Evolutionary conservation across 2,329 filamentous ascomycete species (phyloP).

Genomic region (Colletotrichum tropicicola): DNA sequence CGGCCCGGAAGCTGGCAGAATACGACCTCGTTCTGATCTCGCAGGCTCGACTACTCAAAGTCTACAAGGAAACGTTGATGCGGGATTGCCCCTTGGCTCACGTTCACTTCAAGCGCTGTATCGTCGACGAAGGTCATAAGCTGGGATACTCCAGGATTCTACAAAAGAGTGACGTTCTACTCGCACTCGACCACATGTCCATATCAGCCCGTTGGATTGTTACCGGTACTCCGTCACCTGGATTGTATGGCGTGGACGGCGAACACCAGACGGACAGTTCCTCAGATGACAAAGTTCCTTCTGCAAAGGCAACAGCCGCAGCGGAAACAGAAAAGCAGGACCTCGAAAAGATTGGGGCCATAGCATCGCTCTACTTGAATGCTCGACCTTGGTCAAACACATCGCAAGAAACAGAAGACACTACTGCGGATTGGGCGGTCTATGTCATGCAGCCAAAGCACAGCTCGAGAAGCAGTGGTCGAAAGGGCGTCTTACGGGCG

Average conservation of each 20-base stretch:
- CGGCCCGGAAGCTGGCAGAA: conserved; percentile 63
- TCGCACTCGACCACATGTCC: conserved; percentile 61
- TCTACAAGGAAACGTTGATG: conserved; percentile 48
- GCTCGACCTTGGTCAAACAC: conserved; percentile 82
- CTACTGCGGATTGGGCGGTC: conserved; percentile 73
- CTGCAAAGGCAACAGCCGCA: neutral
- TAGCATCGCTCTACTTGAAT: conserved; percentile 77
- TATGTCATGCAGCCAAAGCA: conserved; percentile 73
- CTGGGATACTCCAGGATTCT: conserved; percentile 72
- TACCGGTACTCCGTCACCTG: conserved; percentile 87
- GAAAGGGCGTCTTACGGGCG: conserved; percentile 69
- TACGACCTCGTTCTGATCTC: conserved; percentile 86
- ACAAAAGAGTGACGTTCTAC: conserved; percentile 64
- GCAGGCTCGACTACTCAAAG: conserved; percentile 73
- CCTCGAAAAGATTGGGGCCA: conserved; percentile 71
- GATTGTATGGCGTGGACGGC: conserved; percentile 74
- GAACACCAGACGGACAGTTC: neutral
- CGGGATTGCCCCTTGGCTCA: conserved; percentile 69
- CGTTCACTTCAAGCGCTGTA: conserved; percentile 86
- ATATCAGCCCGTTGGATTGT: conserved; percentile 87
- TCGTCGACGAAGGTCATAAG: conserved; percentile 91
- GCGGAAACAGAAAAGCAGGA: conserved; percentile 62
- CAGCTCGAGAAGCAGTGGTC: conserved; percentile 60
- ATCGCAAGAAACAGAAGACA: conserved; percentile 60
- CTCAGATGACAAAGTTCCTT: neutral